Percentiles rank a stretch among this genome's conserved stretches.
phyloP scores from a whole-genome alignment of 2,329 filamentous ascomycete species.

The Thelonectria rubi region DNA sequence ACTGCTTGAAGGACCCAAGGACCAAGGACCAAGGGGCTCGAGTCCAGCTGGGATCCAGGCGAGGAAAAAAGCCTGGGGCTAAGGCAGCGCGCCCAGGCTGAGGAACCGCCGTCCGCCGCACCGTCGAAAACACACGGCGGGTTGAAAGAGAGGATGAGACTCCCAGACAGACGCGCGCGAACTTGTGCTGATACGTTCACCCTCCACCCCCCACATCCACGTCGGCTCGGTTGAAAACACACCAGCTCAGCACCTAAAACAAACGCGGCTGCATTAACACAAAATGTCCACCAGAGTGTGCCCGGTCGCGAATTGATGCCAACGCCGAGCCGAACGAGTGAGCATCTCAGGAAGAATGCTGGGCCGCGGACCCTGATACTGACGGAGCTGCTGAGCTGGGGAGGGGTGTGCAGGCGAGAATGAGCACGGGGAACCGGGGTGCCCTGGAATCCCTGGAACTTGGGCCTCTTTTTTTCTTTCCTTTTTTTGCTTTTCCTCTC shows the following conservation, averaged over 20 bases:
- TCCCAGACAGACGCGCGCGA: constrained; percentile 21
- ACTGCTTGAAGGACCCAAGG: background rate
- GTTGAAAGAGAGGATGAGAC: background rate
- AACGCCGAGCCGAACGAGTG: background rate
- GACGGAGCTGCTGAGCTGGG: constrained; percentile 18
- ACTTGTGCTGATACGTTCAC: background rate
- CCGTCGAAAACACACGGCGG: constrained; percentile 10
- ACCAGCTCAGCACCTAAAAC: constrained; percentile 5
- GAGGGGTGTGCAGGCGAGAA: constrained; percentile 14
- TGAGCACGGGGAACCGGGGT: constrained; percentile 14
- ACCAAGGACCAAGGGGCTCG: constrained; percentile 23
- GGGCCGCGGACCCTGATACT: constrained; percentile 25
- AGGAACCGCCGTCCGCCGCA: constrained; percentile 27
- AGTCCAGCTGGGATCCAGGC: constrained; percentile 25
- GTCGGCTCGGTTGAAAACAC: background rate
- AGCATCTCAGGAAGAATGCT: constrained; percentile 17
- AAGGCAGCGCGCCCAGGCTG: constrained; percentile 13
- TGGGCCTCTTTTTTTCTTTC: constrained; percentile 25
- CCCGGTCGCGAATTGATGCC: background rate
- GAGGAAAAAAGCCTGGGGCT: background rate
- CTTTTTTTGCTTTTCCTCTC: too few species aligned
- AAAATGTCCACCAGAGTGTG: background rate
- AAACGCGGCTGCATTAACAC: background rate
- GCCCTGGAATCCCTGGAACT: constrained; percentile 19
- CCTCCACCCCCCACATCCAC: background rate